Conservation (phyloP, 139 green algal species). For the Auxenochlorella protothecoides region DNA sequence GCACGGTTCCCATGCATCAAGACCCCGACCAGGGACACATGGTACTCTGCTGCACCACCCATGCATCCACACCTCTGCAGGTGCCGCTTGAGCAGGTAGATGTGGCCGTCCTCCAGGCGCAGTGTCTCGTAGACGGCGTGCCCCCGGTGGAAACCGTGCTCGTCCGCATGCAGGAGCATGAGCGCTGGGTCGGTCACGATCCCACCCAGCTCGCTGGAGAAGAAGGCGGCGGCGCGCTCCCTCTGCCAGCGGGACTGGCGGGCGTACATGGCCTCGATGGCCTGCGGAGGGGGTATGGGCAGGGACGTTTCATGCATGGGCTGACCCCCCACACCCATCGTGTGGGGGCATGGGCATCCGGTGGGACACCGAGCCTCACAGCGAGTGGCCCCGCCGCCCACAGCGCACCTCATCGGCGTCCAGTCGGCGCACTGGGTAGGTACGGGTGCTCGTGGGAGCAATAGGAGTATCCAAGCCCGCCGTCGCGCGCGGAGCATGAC, state of each 20-base stretch:
- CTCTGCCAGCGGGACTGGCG: constrained; percentile 17
- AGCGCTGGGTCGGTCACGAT: constrained; percentile 67
- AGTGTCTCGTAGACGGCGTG: constrained; percentile 28
- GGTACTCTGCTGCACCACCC: neutral
- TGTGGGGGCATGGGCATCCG: too few relatives aligned
- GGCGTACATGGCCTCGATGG: constrained; percentile 19
- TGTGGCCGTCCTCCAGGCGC: constrained; percentile 26
- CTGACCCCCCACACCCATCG: too few relatives aligned
- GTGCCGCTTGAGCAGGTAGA: constrained; percentile 69
- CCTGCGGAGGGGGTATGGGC: neutral
- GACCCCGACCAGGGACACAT: too few relatives aligned
- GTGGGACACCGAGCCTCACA: too few relatives aligned
- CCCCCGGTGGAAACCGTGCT: constrained; percentile 80
- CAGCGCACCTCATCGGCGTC: too few relatives aligned
- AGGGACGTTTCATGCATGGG: too few relatives aligned
- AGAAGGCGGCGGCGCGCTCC: constrained; percentile 47
- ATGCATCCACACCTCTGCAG: constrained; percentile 20
- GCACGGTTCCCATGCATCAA: too few relatives aligned
- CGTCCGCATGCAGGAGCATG: constrained; percentile 72
- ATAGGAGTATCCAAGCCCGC: too few relatives aligned
- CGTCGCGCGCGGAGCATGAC: too few relatives aligned
- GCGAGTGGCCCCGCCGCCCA: too few relatives aligned
- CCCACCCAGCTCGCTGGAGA: constrained; percentile 61
- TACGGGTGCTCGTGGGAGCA: too few relatives aligned
- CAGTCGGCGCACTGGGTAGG: too few relatives aligned